Base-by-base conservation (phyloP, 495 filamentous ascomycete genomes). In the Neurospora sp. region DNA sequence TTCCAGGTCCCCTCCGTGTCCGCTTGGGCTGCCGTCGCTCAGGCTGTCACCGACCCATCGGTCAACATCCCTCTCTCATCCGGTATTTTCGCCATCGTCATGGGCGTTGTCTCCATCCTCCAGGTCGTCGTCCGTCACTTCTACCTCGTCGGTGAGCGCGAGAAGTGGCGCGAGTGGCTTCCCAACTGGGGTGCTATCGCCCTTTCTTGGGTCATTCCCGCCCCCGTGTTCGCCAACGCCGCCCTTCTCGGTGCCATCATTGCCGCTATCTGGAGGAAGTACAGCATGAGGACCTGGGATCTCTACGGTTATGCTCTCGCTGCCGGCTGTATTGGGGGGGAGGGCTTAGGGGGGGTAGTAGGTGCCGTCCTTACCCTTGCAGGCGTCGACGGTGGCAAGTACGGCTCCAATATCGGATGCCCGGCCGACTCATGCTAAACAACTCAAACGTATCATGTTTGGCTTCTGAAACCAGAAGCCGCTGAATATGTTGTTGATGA, bases 111-210 rank as follows among this genome's bases (percentile, higher is more conserved):
- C 48, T 84, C 83, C 70, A 81, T 85, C 39, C 41, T 74, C n/a
- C 85, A 87, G 76, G 88, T 88, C 9, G 35, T 90, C 38, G 44
- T 91, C 75, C 84, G 89, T 66, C 88, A 90, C 82, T 88, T 85
- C 80, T 89, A 83, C 73, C 84, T 89, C 40, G 83, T 84, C 27
- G 81, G 80, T 18, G 46, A 76, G 39, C 79, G 80, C 23, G 80
- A 80, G 44, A 89, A 88, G 82, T 86, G 87, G 74, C 85, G 88
- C 62, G 77, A 80, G 42, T 92, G 85, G 73, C 84, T 90, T 23
- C 90, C 90, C 66, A 92, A 92, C 84, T 90, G 90, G 86, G 89
- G 89, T 78, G 88, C 87, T 31, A 85, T 91, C 54, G 89, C 86
- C 9, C 81, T 92, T 41, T 87, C 90, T 4, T 91, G 90, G 78